Evolutionary conservation across 192 early-diverging fungal genomes (phyloP).

Genomic region (Pecoramyces ruminantium): DNA sequence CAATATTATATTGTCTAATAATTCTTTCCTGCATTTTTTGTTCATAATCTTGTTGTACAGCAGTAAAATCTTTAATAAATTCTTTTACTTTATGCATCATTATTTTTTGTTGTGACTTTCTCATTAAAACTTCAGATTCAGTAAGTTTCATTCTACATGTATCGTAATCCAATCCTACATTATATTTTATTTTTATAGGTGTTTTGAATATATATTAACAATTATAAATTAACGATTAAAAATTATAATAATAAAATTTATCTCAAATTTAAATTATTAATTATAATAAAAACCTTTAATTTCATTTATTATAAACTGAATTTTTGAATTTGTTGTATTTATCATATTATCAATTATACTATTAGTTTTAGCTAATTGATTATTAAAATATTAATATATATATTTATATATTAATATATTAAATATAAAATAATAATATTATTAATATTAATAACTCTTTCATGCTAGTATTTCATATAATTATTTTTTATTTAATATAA

Average conservation of each 20-base stretch:
- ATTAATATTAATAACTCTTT: slow-evolving; percentile 25
- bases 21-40: background rate
- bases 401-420: slow-evolving; percentile 9
- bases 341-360: background rate
- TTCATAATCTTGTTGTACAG: background rate
- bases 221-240: no score
- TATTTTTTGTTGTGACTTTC: background rate
- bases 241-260: no score
- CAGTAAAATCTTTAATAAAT: background rate
- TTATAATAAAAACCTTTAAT: background rate
- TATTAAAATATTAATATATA: slow-evolving; percentile 8
- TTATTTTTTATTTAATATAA: no score
- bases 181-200: no score
- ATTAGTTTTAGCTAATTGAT: slow-evolving; percentile 4
- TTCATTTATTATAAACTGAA: background rate
- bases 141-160: background rate
- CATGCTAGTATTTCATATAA: no score
- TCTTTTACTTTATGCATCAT: background rate
- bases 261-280: no score
- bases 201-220: no score
- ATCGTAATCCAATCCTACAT: background rate
- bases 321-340: background rate
- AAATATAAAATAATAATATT: slow-evolving; percentile 22
- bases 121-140: background rate
- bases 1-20: background rate